Conservation (phyloP, 2,329 filamentous ascomycete species). For the Talaromyces sp. region DNA sequence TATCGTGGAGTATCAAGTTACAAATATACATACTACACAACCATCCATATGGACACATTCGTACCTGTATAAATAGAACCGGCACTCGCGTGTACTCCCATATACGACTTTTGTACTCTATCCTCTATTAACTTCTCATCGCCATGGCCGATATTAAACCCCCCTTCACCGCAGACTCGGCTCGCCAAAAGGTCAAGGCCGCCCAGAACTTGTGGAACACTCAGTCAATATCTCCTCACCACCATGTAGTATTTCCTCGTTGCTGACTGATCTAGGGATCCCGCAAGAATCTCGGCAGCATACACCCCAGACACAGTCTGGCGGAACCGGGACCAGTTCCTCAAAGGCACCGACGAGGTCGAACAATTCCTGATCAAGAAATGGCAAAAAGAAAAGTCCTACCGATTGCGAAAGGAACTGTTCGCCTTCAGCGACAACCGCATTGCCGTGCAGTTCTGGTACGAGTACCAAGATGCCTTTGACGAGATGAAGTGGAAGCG, state of each 20-base stretch:
- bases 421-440: slow-evolving; percentile 71
- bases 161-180: slow-evolving; percentile 70
- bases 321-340: slow-evolving; percentile 69
- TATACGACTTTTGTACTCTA: neutral
- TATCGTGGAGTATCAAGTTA: too few species aligned
- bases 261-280: slow-evolving; percentile 48
- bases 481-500: slow-evolving; percentile 70
- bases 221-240: slow-evolving; percentile 43
- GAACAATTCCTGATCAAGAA: slow-evolving; percentile 64
- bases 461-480: slow-evolving; percentile 65
- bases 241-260: neutral
- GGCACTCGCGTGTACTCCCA: too few species aligned
- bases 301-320: slow-evolving; percentile 75
- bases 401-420: slow-evolving; percentile 74
- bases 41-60: neutral
- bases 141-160: slow-evolving; percentile 47
- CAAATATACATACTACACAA: too few species aligned
- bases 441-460: slow-evolving; percentile 90
- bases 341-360: slow-evolving; percentile 64
- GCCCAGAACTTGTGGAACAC: slow-evolving; percentile 82
- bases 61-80: neutral
- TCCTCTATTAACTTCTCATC: neutral
- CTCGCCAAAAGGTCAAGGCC: slow-evolving; percentile 71
- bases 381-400: slow-evolving; percentile 67
- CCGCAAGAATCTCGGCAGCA: slow-evolving; percentile 59